Percentiles rank a stretch among this genome's conserved stretches.
phyloP scores from a whole-genome alignment of 495 filamentous ascomycete genomes.

The Penicillium goetzii region DNA sequence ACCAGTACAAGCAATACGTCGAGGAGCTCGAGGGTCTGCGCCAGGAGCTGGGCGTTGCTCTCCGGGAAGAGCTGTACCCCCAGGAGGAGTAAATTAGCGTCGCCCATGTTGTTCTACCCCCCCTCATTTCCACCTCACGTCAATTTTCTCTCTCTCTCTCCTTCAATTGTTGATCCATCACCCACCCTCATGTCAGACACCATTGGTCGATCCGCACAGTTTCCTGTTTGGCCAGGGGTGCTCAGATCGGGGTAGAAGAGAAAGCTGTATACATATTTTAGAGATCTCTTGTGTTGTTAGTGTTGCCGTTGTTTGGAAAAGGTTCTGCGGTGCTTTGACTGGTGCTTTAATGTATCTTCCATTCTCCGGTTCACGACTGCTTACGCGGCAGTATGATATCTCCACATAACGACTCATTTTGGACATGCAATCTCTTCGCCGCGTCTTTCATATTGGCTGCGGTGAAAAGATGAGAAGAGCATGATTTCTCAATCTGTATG shows the following conservation, averaged over 20 bases:
- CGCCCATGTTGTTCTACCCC: slow-evolving; percentile 23
- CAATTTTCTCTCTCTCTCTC: slow-evolving; percentile 33
- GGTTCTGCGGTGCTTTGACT: slow-evolving; percentile 29
- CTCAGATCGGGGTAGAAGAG: slow-evolving; percentile 40
- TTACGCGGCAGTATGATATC: slow-evolving; percentile 7
- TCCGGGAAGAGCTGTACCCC: slow-evolving; percentile 96
- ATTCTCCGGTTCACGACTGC: slow-evolving; percentile 21
- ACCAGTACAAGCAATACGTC: slow-evolving; percentile 98
- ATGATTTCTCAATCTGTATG: background rate
- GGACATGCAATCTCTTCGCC: slow-evolving; percentile 6
- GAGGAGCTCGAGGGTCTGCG: slow-evolving; percentile 87
- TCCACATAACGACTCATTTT: slow-evolving; percentile 1
- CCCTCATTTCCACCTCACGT: slow-evolving; percentile 21
- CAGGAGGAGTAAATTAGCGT: slow-evolving; percentile 59
- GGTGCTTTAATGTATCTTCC: slow-evolving; percentile 38
- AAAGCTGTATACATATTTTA: slow-evolving; percentile 55
- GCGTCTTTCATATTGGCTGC: background rate
- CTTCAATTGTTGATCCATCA: slow-evolving; percentile 23
- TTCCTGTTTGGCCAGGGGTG: slow-evolving; percentile 26
- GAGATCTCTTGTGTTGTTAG: slow-evolving; percentile 44
- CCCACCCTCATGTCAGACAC: slow-evolving; percentile 17
- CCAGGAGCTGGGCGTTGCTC: slow-evolving; percentile 86
- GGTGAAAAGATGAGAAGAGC: background rate
- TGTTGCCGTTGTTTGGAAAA: slow-evolving; percentile 37
- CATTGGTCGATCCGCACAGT: slow-evolving; percentile 19